Percentiles rank a stretch among this genome's conserved stretches.
phyloP scores from a whole-genome alignment of 305 asterid genomes.

The Striga hermonthica region DNA sequence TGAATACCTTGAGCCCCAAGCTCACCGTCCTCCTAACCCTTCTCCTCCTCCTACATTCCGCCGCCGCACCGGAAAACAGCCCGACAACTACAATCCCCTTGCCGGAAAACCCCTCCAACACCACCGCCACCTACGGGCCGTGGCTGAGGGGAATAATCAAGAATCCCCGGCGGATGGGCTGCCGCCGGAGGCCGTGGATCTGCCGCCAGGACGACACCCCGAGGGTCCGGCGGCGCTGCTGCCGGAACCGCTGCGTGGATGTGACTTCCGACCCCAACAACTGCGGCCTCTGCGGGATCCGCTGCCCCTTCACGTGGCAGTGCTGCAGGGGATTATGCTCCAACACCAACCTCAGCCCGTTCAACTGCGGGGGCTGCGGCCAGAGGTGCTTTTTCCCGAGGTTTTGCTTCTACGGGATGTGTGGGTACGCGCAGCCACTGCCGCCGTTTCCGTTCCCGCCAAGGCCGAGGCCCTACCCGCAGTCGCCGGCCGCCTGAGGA shows the following conservation, averaged over 20 bases:
- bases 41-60: background rate
- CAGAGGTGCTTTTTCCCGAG: slow-evolving; percentile 43
- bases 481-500: too few relatives aligned
- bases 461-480: background rate
- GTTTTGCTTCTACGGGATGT: slow-evolving; percentile 51
- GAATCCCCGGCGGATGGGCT: slow-evolving; percentile 41
- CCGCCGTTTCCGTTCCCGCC: slow-evolving; percentile 37
- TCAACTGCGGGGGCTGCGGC: slow-evolving; percentile 55
- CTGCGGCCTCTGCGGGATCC: slow-evolving; percentile 55
- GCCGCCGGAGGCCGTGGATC: slow-evolving; percentile 54
- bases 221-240: slow-evolving; percentile 37
- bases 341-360: slow-evolving; percentile 42
- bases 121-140: slow-evolving; percentile 28
- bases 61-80: background rate
- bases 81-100: too few relatives aligned
- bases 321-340: slow-evolving; percentile 58
- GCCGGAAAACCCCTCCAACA: background rate
- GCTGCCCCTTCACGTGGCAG: slow-evolving; percentile 57
- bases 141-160: slow-evolving; percentile 33
- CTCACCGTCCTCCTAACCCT: slow-evolving; percentile 14
- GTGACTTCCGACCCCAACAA: slow-evolving; percentile 45
- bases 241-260: slow-evolving; percentile 58
- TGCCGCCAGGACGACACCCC: slow-evolving; percentile 38
- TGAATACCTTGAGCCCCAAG: background rate
- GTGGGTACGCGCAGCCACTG: slow-evolving; percentile 55